A percentile compares a stretch with the other conserved stretches of the same genome.
Evolutionary conservation across 2,329 filamentous ascomycete genomes (phyloP).

Genomic region (Talaromyces sp.): DNA sequence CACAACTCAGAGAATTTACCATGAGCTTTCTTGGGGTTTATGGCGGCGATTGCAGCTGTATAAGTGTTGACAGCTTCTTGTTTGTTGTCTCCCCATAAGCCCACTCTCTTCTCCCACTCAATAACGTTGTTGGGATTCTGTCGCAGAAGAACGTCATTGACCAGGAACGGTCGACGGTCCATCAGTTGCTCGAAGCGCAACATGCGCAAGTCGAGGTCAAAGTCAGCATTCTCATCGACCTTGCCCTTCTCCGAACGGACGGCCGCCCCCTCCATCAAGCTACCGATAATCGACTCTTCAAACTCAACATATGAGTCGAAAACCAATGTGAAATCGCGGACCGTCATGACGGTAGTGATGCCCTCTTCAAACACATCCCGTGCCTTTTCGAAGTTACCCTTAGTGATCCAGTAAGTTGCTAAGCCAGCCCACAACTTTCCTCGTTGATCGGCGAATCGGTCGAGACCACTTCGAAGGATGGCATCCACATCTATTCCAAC

Average conservation of each 20-base stretch:
- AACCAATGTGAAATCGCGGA: conserved; percentile 92
- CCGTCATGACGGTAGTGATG: conserved; percentile 97
- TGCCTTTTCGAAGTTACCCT: conserved; percentile 88
- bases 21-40: conserved; percentile 90
- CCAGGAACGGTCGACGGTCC: conserved; percentile 91
- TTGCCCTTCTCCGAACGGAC: conserved; percentile 76
- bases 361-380: conserved; percentile 95
- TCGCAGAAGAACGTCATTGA: conserved; percentile 92
- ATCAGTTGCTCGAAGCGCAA: conserved; percentile 97
- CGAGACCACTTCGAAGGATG: conserved; percentile 90
- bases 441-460: conserved; percentile 87
- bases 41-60: conserved; percentile 87
- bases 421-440: conserved; percentile 94
- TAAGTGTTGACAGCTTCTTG: conserved; percentile 91
- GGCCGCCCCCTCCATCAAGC: conserved; percentile 86
- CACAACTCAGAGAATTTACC: conserved; percentile 94
- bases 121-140: conserved; percentile 96
- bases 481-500: conserved; percentile 85
- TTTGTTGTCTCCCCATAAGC: conserved; percentile 91
- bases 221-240: conserved; percentile 80
- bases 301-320: conserved; percentile 98
- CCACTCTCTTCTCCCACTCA: conserved; percentile 98
- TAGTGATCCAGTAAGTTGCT: conserved; percentile 94
- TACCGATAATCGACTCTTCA: conserved; percentile 91
- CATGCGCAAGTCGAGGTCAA: conserved; percentile 95